Percentiles rank a stretch among this genome's conserved stretches.
Conservation (phyloP, 2,329 filamentous ascomycete genomes). For the Rhinocladiella mackenziei region DNA sequence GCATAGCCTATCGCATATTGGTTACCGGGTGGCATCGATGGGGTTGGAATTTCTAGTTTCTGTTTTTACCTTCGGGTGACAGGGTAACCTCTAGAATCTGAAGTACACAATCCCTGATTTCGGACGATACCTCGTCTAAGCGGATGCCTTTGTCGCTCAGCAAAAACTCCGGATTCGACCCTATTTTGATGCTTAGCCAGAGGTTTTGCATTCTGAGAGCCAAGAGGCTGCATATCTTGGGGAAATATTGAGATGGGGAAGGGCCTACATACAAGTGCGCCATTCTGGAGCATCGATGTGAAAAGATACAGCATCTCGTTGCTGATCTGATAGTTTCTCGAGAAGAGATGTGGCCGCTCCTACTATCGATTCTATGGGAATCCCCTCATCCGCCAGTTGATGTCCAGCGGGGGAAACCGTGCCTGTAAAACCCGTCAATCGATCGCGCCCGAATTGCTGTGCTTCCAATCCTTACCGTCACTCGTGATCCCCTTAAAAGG, state of each 20-base stretch:
- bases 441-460: slow-evolving; percentile 12
- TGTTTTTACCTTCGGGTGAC: slow-evolving; percentile 65
- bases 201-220: too few relatives aligned
- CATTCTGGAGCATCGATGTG: slow-evolving; percentile 68
- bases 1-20: too few relatives aligned
- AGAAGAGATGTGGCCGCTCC: slow-evolving; percentile 48
- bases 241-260: too few relatives aligned
- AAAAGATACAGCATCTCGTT: slow-evolving; percentile 50
- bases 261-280: too few relatives aligned
- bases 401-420: slow-evolving; percentile 54
- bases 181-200: too few relatives aligned
- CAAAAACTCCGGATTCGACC: slow-evolving; percentile 70
- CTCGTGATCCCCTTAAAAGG: slow-evolving; percentile 68
- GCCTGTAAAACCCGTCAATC: slow-evolving; percentile 8
- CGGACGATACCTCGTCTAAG: slow-evolving; percentile 57
- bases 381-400: slow-evolving; percentile 58
- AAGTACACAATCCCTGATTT: slow-evolving; percentile 50
- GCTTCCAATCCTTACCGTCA: slow-evolving; percentile 51
- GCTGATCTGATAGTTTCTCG: slow-evolving; percentile 44
- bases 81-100: slow-evolving; percentile 56
- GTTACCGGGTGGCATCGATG: too few relatives aligned
- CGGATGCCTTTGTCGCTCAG: slow-evolving; percentile 65
- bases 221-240: too few relatives aligned
- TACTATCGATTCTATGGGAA: slow-evolving; percentile 58
- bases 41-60: too few relatives aligned